phyloP scores from a whole-genome alignment of 495 filamentous ascomycete genomes.

The Talaromyces wortmannii region DNA sequence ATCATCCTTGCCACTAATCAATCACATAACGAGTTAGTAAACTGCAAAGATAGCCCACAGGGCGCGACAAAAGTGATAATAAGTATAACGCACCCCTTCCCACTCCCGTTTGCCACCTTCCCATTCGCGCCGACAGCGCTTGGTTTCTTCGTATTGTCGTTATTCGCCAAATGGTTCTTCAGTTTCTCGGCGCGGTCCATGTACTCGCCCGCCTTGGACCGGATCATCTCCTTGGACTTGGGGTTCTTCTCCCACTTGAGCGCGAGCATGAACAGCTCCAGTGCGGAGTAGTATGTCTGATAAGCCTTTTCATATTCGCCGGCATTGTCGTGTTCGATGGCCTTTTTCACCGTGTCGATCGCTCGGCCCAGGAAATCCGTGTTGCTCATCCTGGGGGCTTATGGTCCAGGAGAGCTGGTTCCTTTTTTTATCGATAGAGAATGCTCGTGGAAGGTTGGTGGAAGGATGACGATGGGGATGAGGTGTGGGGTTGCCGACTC shows the following conservation, averaged over 20 bases:
- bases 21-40: constrained; percentile 1
- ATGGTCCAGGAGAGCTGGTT: background rate
- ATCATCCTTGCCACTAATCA: constrained; percentile 41
- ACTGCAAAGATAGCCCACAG: background rate
- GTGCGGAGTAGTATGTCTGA: constrained; percentile 85
- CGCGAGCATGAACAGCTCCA: constrained; percentile 94
- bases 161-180: constrained; percentile 76
- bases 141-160: constrained; percentile 69
- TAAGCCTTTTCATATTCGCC: constrained; percentile 95
- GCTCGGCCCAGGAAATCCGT: constrained; percentile 94
- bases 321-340: constrained; percentile 93
- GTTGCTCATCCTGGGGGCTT: constrained; percentile 68
- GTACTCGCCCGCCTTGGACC: constrained; percentile 87
- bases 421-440: background rate
- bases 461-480: background rate
- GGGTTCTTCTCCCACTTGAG: constrained; percentile 98
- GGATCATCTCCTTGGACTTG: constrained; percentile 93
- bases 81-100: constrained; percentile 49
- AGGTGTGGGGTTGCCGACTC: constrained; percentile 6
- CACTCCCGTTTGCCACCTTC: constrained; percentile 61
- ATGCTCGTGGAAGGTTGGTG: background rate
- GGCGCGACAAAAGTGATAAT: background rate
- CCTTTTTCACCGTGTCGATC: constrained; percentile 92
- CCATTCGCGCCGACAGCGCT: constrained; percentile 84
- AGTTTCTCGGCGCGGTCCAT: constrained; percentile 98